phyloP scores from a whole-genome alignment of 345 rosid species.

The Carallia brachiata region DNA sequence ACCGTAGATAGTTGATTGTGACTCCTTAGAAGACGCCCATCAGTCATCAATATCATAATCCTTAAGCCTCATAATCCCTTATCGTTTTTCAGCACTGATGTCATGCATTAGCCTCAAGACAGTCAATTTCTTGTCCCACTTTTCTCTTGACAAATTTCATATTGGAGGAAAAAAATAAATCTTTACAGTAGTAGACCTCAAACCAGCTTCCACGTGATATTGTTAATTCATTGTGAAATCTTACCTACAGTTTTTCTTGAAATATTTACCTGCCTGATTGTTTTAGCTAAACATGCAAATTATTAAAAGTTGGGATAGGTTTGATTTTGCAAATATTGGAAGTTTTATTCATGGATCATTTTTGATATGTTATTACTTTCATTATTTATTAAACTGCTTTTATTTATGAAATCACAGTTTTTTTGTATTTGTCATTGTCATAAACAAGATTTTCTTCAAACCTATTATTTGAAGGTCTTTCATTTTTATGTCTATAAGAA shows the following conservation, averaged over 20 bases:
- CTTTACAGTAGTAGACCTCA: constrained; percentile 87
- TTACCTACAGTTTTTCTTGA: constrained; percentile 10
- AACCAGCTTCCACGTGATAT: constrained; percentile 95
- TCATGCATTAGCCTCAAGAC: background rate
- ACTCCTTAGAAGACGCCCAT: too few species aligned
- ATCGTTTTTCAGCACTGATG: background rate
- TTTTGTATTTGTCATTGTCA: too few species aligned
- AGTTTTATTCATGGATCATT: constrained; percentile 88
- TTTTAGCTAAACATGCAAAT: constrained; percentile 41
- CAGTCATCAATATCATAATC: too few species aligned
- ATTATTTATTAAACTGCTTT: background rate
- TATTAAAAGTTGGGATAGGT: constrained; percentile 86
- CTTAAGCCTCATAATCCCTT: too few species aligned
- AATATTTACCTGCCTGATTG: constrained; percentile 19
- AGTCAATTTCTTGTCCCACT: background rate
- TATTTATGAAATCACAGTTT: background rate
- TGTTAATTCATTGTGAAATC: constrained; percentile 4
- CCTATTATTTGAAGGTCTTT: too few species aligned
- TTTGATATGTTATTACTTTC: constrained; percentile 54
- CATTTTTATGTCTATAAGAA: too few species aligned
- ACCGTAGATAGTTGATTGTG: too few species aligned
- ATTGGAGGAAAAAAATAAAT: constrained; percentile 95
- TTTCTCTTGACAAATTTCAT: constrained; percentile 34
- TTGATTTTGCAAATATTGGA: constrained; percentile 51
- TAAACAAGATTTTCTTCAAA: background rate